phyloP scores from a whole-genome alignment of 176 grass and related monocot species.

The Oryza punctata region DNA sequence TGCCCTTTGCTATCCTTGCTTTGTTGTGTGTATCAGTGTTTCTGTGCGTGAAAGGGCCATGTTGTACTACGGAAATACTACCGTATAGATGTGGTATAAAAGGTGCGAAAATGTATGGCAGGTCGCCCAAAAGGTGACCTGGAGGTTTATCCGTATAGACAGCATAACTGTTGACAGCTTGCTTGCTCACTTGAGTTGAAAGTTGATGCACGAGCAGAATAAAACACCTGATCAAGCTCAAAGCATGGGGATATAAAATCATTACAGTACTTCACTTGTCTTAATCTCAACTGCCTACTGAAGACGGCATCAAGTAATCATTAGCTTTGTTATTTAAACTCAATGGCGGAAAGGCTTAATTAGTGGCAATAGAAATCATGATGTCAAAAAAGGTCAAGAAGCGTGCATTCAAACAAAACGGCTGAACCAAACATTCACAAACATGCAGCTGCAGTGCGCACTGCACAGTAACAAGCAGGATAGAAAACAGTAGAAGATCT shows the following conservation, averaged over 20 bases:
- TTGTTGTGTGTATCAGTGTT: constrained; percentile 21
- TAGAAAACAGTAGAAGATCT: neutral
- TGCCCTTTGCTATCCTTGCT: constrained; percentile 5
- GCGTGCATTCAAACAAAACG: neutral
- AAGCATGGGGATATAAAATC: constrained; percentile 21
- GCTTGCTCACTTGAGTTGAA: neutral
- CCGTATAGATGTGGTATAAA: constrained; percentile 21
- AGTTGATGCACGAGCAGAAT: neutral
- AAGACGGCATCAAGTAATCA: constrained; percentile 38
- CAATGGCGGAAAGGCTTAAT: neutral
- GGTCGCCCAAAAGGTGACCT: neutral
- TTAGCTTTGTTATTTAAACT: constrained; percentile 11
- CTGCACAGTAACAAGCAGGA: neutral
- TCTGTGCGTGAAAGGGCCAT: constrained; percentile 19
- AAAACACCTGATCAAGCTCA: constrained; percentile 26
- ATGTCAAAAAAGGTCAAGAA: neutral
- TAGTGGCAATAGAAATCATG: constrained; percentile 3
- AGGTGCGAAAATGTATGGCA: neutral
- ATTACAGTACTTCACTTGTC: constrained; percentile 24
- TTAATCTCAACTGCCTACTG: constrained; percentile 21
- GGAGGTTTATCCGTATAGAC: constrained; percentile 23
- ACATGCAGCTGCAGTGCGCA: neutral
- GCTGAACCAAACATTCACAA: neutral
- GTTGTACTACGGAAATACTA: neutral
- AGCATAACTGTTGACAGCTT: constrained; percentile 15